These are phyloP conservation scores for Dioszegia aurantiaca DNA, from an alignment of 768 basidiomycete species.

Conservation along the genomic window DNA sequence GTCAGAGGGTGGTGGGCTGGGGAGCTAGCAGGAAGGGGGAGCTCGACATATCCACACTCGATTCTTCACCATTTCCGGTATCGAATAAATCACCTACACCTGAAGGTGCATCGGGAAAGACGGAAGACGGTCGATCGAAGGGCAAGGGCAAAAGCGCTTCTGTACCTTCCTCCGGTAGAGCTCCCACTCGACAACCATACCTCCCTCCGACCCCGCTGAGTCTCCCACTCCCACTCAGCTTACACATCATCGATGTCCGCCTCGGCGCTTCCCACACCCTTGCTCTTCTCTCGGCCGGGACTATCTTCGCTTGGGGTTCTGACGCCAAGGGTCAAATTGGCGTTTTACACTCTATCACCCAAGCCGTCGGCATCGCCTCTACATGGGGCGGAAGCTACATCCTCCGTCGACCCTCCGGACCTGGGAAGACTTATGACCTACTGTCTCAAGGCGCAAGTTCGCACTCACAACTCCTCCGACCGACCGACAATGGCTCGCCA, in stretches of 20 bases:
- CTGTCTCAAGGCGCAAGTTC: slow-evolving; percentile 39
- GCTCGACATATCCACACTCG: slow-evolving; percentile 56
- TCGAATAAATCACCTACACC: not conserved
- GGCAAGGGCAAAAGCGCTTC: slow-evolving; percentile 12
- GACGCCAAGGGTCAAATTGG: slow-evolving; percentile 67
- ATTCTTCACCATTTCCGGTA: not conserved
- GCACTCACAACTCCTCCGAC: slow-evolving; percentile 40
- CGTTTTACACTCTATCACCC: slow-evolving; percentile 37
- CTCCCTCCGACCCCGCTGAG: slow-evolving; percentile 53
- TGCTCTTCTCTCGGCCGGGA: slow-evolving; percentile 56
- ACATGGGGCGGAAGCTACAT: slow-evolving; percentile 41
- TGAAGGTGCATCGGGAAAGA: not conserved
- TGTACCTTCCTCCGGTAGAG: slow-evolving; percentile 30
- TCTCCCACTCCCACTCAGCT: slow-evolving; percentile 55
- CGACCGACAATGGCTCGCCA: not conserved
- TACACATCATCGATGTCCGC: slow-evolving; percentile 46
- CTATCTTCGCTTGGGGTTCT: slow-evolving; percentile 63
- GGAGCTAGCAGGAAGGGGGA: slow-evolving; percentile 82
- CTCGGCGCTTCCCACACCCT: slow-evolving; percentile 62
- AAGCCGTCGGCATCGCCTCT: slow-evolving; percentile 20
- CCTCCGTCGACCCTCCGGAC: not conserved
- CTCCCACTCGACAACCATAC: slow-evolving; percentile 11
- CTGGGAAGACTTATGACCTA: slow-evolving; percentile 2
- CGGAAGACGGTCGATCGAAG: not conserved
- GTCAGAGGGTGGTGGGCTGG: slow-evolving; percentile 65